phyloP scores from a whole-genome alignment of 176 grass and related monocot genomes.

The Guadua angustifolia region DNA sequence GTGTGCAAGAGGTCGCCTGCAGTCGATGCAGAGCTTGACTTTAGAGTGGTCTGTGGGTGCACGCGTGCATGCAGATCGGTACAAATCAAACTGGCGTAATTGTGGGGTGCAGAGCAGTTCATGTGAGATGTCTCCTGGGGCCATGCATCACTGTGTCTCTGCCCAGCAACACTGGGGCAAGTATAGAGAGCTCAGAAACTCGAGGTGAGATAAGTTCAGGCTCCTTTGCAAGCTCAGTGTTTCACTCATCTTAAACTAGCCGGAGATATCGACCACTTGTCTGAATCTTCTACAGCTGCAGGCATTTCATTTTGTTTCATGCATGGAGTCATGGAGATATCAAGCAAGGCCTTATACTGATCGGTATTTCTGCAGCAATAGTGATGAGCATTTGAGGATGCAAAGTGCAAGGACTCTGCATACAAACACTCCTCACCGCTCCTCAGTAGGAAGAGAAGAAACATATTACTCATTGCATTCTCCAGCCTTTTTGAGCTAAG shows the following conservation, averaged over 20 bases:
- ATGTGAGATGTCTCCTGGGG: background rate
- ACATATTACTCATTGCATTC: background rate
- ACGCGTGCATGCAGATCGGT: background rate
- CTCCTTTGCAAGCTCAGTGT: background rate
- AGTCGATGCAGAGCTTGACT: background rate
- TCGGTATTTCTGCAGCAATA: background rate
- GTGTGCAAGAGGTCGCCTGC: conserved; percentile 25
- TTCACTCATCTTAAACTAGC: background rate
- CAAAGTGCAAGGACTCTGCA: background rate
- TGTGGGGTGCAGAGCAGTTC: background rate
- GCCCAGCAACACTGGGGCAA: background rate
- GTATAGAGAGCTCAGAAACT: background rate
- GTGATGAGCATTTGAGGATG: background rate
- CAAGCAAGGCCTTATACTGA: background rate
- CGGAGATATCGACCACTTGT: background rate
- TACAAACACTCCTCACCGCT: background rate
- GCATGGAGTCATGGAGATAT: too few relatives aligned
- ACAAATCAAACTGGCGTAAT: background rate
- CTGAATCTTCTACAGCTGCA: background rate
- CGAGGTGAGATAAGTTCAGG: background rate
- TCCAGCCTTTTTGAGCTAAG: background rate
- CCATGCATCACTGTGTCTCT: background rate
- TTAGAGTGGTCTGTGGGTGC: background rate
- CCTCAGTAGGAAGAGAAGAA: background rate
- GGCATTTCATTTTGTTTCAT: background rate